These are phyloP conservation scores for Saccharomycopsis javanensis DNA, from an alignment of 805 yeast genomes.

Conservation along the genomic window DNA sequence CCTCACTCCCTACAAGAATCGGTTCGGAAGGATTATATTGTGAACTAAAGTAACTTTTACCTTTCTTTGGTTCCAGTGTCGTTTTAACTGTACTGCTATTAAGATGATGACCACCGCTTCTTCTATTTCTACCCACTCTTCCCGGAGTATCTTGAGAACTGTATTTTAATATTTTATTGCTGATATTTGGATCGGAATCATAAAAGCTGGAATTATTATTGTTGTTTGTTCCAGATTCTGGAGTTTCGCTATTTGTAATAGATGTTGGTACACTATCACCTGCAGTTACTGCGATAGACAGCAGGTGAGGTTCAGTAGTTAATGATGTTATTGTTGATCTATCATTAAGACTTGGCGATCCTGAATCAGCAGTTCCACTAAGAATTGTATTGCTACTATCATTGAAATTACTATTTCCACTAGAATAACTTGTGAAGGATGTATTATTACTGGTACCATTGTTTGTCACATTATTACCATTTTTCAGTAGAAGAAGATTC, in stretches of 20 bases:
- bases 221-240: neutral
- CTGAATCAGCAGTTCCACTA: neutral
- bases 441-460: neutral
- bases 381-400: neutral
- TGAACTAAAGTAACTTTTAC: conserved; percentile 41
- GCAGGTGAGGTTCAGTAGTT: neutral
- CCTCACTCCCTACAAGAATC: conserved; percentile 61
- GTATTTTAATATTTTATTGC: neutral
- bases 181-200: neutral
- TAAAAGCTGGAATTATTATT: neutral
- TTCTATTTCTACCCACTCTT: neutral
- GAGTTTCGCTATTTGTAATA: neutral
- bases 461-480: conserved; percentile 21
- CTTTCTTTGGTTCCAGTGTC: conserved; percentile 24
- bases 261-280: neutral
- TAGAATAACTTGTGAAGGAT: neutral
- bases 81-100: neutral
- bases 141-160: neutral
- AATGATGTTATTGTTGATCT: neutral
- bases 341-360: neutral
- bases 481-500: conserved; percentile 29
- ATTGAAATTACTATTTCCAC: neutral
- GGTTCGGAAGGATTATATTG: conserved; percentile 52
- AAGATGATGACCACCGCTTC: neutral
- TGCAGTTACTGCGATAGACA: neutral